These are phyloP conservation scores for Spergularia marina DNA, from an alignment of 148 eudicot species.

Conservation along the genomic window DNA sequence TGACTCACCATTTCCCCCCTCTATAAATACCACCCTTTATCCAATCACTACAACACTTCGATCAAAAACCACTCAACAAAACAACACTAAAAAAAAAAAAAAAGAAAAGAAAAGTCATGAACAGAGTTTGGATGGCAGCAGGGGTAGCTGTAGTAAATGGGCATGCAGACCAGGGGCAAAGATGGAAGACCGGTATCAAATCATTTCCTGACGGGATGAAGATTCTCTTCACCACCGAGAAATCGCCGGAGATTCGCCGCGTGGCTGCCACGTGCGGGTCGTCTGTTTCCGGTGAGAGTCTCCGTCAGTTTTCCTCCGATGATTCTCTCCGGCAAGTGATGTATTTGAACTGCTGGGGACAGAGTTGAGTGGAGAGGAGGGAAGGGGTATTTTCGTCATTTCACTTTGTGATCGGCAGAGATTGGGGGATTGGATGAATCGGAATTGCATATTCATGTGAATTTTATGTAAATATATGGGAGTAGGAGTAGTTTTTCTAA, in stretches of 20 bases:
- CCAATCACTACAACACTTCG: background rate
- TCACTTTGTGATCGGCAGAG: background rate
- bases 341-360: constrained; percentile 73
- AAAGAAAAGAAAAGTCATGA: constrained; percentile 13
- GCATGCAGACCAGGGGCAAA: constrained; percentile 45
- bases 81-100: background rate
- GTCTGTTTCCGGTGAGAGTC: constrained; percentile 25
- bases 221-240: constrained; percentile 14
- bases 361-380: constrained; percentile 27
- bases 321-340: constrained; percentile 59
- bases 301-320: constrained; percentile 32
- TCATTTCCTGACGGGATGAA: constrained; percentile 14
- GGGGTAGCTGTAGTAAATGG: constrained; percentile 51
- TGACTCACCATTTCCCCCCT: background rate
- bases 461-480: background rate
- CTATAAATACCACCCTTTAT: constrained; percentile 2
- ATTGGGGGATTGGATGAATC: background rate
- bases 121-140: constrained; percentile 47
- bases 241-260: background rate
- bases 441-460: background rate
- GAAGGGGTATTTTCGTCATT: constrained; percentile 8
- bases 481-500: background rate
- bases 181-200: constrained; percentile 39
- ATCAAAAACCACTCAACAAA: background rate
- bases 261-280: constrained; percentile 12